Base-by-base conservation (phyloP, 345 rosid genomes). In the Salix dunnii region DNA sequence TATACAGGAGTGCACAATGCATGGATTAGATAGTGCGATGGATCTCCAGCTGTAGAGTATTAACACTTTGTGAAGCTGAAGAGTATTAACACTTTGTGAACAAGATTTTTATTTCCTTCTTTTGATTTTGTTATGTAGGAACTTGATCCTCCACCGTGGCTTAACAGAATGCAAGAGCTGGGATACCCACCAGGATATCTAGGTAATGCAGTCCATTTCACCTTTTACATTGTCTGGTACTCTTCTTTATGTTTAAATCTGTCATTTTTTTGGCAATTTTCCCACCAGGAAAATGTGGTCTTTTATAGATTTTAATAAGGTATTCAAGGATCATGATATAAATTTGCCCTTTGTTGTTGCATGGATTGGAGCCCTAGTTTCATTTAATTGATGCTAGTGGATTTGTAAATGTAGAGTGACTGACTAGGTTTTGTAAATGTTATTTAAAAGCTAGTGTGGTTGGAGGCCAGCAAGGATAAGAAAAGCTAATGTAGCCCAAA, bases 131-230 rank as follows among this genome's bases (percentile, higher is more conserved):
- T 68, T 46, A 17, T 74, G 27, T 80, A 96, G 99, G 98, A 92
- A 82, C 89, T 94, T n/a, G 99, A 96, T 84, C 98, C 99, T 74
- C 99, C 98, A 51, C 98, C 99, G 16, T 96, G 98, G 99, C 94
- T 94, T 71, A 71, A 87, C 84, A 91, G 97, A 83, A 96, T 96
- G 99, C 89, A 90, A 75, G 97, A 96, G 82, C 81, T 96, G 82
- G 99, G 99, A 9, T 96, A 96, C 74, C 97, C 99, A 16, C 97
- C 94, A 0, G 99, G 99, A 78, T 94, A 96, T 84, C 84, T 92
- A 80, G 97, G 99, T 92, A 84, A 77, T 40, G 20, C 48, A 70
- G 9, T 68, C n/a, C 68, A 18, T 42, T 23, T 7, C 70, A 14
- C 61, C 49, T 8, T 61, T 5, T 46, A 49, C 0, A 1, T 0